Base-by-base conservation (phyloP, 2,329 filamentous ascomycete species). In the Diaporthe citriasiana region DNA sequence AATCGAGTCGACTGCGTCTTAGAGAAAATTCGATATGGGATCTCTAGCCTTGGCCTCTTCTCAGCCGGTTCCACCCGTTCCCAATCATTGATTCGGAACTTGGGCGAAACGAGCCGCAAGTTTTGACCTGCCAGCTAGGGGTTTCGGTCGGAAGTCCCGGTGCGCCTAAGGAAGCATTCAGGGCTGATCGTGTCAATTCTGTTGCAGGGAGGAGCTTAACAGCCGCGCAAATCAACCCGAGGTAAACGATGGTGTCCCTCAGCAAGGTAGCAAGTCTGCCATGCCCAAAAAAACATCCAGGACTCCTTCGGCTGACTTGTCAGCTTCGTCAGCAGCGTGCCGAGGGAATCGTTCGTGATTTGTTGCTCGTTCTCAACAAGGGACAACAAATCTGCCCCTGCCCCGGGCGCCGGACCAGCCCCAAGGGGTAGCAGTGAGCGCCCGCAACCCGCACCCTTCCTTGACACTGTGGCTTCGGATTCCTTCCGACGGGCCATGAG, bases 71-170 rank as follows among this genome's bases (percentile, higher is more conserved):
- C 70, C 70, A 71, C 70, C 69, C 56, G 66, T 33, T 30, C 35
- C 51, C 45, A 50, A 56, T 45, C 55, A 63, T 22, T 47, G 55
- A 56, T 51, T 73, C 74, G 74, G 74, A 75, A 75, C 74, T 75
- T 75, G 74, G 71, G 74, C 74, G 74, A 75, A 75, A 75, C 74
- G 70, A 56, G 71, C 65, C 71, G 57, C 53, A 47, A 47, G 56
- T 53, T 30, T 56, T 73, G 72, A 59, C 72, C 71, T 66, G 19
- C 42, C 22, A 27, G 47, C 63, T 68, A 68, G 63, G 63, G 63
- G 63, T 71, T 71, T 71, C 53, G 53, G n/a, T 60, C 70, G 70
- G 70, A 71, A 63, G 35, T 30, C 15, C 70, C 56, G 70, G 35
- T 55, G 56, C 47, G 45, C 47, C 50, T 33, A 38, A 40, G 25